A percentile compares a stretch with the other conserved stretches of the same genome.
Conservation (phyloP, 371 early-diverging fungal genomes). For the Dichotomocladium elegans region DNA sequence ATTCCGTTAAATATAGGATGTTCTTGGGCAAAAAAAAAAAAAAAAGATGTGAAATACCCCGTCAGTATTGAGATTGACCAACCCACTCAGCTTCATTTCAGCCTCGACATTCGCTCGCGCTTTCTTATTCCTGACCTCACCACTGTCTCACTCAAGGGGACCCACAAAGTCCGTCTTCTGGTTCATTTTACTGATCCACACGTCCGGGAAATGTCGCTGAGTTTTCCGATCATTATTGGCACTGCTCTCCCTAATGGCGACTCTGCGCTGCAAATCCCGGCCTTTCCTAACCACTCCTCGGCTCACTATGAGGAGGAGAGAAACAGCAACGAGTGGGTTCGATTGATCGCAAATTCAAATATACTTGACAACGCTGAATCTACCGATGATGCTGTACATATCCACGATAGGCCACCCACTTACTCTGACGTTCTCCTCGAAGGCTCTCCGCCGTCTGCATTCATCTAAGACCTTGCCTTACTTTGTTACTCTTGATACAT, state of each 20-base stretch:
- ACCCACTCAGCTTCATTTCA: not conserved
- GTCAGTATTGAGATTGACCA: no score
- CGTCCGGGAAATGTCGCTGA: conserved; percentile 13
- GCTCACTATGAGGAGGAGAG: not conserved
- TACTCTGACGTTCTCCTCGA: conserved; percentile 15
- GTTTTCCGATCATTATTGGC: conserved; percentile 9
- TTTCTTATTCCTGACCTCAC: conserved; percentile 6
- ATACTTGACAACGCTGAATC: not conserved
- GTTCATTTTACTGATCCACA: conserved; percentile 5
- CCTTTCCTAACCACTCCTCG: no score
- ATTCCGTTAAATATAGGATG: not conserved
- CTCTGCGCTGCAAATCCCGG: no score
- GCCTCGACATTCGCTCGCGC: not conserved
- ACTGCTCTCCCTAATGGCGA: no score
- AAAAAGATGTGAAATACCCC: no score
- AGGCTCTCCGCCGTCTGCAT: conserved; percentile 14
- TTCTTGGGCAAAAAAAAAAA: no score
- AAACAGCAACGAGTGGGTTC: not conserved
- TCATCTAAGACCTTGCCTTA: conserved; percentile 16
- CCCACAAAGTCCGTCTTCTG: conserved; percentile 12
- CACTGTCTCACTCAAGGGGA: conserved; percentile 2
- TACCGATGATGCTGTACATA: not conserved
- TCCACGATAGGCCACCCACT: conserved; percentile 9
- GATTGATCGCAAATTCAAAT: not conserved
- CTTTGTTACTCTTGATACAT: no score